These are phyloP conservation scores for Fremontodendron californicum DNA, from an alignment of 345 rosid species.

Conservation along the genomic window DNA sequence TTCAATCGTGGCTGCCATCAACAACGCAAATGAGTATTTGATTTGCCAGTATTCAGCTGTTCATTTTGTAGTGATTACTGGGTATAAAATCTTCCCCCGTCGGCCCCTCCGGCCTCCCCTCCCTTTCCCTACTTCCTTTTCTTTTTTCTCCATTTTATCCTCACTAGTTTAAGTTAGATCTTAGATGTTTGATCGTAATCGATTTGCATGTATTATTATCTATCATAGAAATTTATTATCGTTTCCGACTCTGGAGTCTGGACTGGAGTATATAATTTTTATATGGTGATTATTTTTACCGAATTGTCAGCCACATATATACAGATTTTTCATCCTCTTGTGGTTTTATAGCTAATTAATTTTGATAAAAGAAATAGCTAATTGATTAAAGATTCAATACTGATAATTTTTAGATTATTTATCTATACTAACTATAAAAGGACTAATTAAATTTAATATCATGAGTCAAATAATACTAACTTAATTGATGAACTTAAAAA, in stretches of 20 bases:
- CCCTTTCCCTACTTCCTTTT: background rate
- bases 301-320: too few species aligned
- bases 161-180: background rate
- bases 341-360: too few species aligned
- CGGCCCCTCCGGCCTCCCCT: background rate
- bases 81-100: background rate
- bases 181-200: background rate
- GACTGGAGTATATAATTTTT: too few species aligned
- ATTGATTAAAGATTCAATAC: too few species aligned
- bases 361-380: too few species aligned
- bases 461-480: too few species aligned
- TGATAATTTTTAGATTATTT: too few species aligned
- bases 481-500: too few species aligned
- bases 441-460: too few species aligned
- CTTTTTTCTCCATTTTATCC: background rate
- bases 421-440: too few species aligned
- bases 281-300: too few species aligned
- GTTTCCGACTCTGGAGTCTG: background rate
- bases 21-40: background rate
- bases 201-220: background rate
- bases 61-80: background rate
- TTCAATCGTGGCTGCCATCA: background rate
- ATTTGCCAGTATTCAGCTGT: background rate
- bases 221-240: background rate
- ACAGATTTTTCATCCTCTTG: too few species aligned